Base-by-base conservation (phyloP, 139 green algal genomes). In the Coccomyxa sp. region DNA sequence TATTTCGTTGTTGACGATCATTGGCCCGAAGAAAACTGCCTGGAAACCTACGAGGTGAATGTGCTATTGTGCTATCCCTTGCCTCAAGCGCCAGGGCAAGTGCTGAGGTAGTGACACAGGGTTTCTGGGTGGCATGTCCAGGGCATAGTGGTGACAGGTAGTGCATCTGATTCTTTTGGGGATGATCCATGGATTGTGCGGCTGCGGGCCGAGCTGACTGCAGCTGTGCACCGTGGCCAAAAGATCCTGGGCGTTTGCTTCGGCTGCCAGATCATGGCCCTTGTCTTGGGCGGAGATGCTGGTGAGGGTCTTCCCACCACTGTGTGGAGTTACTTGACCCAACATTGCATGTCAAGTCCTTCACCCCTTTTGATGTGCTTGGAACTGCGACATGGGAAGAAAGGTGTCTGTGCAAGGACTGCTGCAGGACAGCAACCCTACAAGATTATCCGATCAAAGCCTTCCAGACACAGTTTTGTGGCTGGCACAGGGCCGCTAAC, bases 111-210 rank as follows among this genome's bases (percentile, higher is more conserved):
- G 60, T 68, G 60, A 68, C 16, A 71, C 18, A 15, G 21, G 63
- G 9, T 21, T 71, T 9, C 18, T 71, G 63, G 4, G 63, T 9
- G 7, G 21, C 18, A 1, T 71, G 18, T 91, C 13, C 77, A 84
- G 81, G 75, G 81, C 59, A 27, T 84, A 28, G 68, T 79, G 9
- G 27, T 84, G 38, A 84, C 81, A 16, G 81, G 81, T 13, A 84
- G 81, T 67, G 58, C 67, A 28, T 51, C 67, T 28, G 81, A 84
- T 57, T 84, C 81, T 10, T 84, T 79, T 28, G 58, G 11, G 11
- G 18, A 79, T 16, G 66, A 57, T 32, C 66, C 60, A 13, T 84
- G 81, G 81, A 84, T 79, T 18, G 32, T 77, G 4, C 66, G 77
- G 67, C 81, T 84, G 21, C 32, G 71, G 25, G 38, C 45, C 45